Evolutionary conservation across 208 protist genomes (phyloP).

Genomic region (Trypanosoma boissoni): DNA sequence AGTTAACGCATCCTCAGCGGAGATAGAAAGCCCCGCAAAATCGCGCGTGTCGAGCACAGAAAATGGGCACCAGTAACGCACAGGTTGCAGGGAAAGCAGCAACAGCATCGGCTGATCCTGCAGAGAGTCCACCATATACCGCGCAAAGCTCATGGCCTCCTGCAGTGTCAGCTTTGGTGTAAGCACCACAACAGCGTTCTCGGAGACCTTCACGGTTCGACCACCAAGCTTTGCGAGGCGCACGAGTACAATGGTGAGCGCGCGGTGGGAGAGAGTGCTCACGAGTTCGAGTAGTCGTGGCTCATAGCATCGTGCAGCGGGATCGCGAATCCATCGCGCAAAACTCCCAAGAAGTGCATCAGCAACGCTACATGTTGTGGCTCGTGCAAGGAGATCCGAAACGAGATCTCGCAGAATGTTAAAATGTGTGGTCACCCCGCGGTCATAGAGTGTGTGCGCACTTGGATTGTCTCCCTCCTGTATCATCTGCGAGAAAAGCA

Average conservation of each 20-base stretch:
- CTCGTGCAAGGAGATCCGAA: slow-evolving; percentile 74
- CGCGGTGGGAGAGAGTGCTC: slow-evolving; percentile 69
- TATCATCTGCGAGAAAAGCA: slow-evolving; percentile 88
- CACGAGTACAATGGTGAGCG: slow-evolving; percentile 72
- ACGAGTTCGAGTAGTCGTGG: slow-evolving; percentile 79
- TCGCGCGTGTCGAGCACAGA: slow-evolving; percentile 66
- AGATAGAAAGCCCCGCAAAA: slow-evolving; percentile 60
- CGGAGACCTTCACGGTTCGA: slow-evolving; percentile 75
- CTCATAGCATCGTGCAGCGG: slow-evolving; percentile 76
- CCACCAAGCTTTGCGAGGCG: slow-evolving; percentile 85
- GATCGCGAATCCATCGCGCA: slow-evolving; percentile 84
- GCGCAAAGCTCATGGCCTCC: slow-evolving; percentile 74
- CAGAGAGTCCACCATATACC: slow-evolving; percentile 69
- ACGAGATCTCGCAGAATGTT: slow-evolving; percentile 89
- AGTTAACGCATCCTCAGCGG: slow-evolving; percentile 30
- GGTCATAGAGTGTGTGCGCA: slow-evolving; percentile 66
- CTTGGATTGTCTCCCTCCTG: slow-evolving; percentile 84
- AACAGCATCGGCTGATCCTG: slow-evolving; percentile 89
- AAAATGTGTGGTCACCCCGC: slow-evolving; percentile 85
- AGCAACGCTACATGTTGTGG: slow-evolving; percentile 52
- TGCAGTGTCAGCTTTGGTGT: slow-evolving; percentile 78
- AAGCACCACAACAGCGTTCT: slow-evolving; percentile 64
- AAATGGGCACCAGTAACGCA: slow-evolving; percentile 80
- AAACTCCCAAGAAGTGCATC: slow-evolving; percentile 77
- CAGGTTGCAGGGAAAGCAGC: slow-evolving; percentile 70